Conservation (phyloP, 441 rosid species). For the Erodium chrysanthum region DNA sequence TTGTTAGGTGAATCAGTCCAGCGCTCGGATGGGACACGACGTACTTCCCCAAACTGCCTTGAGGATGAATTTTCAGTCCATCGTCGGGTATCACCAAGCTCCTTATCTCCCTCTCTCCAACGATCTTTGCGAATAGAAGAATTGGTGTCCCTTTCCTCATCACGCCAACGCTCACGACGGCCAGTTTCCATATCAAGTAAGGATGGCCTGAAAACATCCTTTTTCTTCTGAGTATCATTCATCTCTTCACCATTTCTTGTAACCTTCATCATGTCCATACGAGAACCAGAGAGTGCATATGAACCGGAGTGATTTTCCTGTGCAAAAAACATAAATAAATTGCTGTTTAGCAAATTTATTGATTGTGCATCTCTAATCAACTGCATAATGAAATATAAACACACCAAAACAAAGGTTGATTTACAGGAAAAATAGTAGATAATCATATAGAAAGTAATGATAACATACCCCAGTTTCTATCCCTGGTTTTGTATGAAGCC, state of each 20-base stretch:
- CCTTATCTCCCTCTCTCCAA: constrained; percentile 83
- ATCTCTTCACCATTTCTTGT: constrained; percentile 55
- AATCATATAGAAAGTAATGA: neutral
- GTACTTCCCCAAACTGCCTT: constrained; percentile 56
- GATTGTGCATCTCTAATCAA: neutral
- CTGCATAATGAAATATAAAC: neutral
- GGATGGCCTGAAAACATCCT: constrained; percentile 79
- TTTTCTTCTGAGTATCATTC: constrained; percentile 59
- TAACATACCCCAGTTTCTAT: constrained; percentile 54
- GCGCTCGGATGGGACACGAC: constrained; percentile 67
- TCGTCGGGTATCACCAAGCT: constrained; percentile 52
- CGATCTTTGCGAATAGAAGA: constrained; percentile 59
- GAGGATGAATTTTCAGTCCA: constrained; percentile 60
- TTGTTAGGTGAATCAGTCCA: constrained; percentile 70
- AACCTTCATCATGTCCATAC: constrained; percentile 34
- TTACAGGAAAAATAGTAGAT: neutral
- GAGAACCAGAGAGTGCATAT: constrained; percentile 32
- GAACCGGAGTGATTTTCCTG: constrained; percentile 53
- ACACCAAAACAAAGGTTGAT: neutral
- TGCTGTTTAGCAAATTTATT: neutral
- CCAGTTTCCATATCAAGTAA: constrained; percentile 69
- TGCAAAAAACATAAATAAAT: constrained; percentile 1
- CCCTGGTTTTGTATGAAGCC: constrained; percentile 82
- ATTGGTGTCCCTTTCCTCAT: constrained; percentile 89
- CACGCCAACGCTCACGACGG: constrained; percentile 89